Conservation (phyloP, 139 green algal species). For the Tetradesmus obliquus region DNA sequence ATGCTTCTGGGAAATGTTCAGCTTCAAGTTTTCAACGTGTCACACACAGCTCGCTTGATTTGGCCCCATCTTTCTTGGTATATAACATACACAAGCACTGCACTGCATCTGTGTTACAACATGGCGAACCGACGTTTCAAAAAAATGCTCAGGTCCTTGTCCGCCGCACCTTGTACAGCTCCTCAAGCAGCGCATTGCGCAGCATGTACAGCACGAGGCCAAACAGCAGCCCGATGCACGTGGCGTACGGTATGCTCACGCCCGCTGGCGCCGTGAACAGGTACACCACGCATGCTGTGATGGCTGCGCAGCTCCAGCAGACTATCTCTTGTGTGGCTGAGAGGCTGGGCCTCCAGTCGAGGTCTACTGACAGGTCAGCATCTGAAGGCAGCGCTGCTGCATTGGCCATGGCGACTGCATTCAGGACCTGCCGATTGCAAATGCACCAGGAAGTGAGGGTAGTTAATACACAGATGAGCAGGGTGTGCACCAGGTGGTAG, state of each 20-base stretch:
- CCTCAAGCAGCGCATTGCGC: conserved; percentile 56
- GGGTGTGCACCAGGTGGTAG: no score
- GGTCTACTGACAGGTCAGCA: conserved; percentile 23
- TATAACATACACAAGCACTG: no score
- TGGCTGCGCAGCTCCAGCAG: conserved; percentile 34
- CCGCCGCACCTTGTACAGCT: conserved; percentile 53
- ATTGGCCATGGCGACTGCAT: background rate
- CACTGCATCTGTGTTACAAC: no score
- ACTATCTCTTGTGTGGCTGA: conserved; percentile 39
- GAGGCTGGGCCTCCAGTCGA: conserved; percentile 39
- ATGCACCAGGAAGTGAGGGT: background rate
- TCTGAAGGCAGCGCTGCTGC: background rate
- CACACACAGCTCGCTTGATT: background rate
- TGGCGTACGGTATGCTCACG: conserved; percentile 48
- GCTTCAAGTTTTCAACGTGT: background rate
- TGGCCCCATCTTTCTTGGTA: background rate
- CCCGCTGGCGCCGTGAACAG: conserved; percentile 44
- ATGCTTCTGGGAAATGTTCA: background rate
- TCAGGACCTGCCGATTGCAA: conserved; percentile 2
- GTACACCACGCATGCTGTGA: conserved; percentile 52
- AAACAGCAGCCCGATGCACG: conserved; percentile 51
- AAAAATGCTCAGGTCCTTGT: background rate
- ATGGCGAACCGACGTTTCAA: no score
- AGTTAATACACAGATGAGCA: no score
- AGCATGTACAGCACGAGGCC: conserved; percentile 36